Conservation (phyloP, 2,329 filamentous ascomycete genomes). For the Alternaria solani region DNA sequence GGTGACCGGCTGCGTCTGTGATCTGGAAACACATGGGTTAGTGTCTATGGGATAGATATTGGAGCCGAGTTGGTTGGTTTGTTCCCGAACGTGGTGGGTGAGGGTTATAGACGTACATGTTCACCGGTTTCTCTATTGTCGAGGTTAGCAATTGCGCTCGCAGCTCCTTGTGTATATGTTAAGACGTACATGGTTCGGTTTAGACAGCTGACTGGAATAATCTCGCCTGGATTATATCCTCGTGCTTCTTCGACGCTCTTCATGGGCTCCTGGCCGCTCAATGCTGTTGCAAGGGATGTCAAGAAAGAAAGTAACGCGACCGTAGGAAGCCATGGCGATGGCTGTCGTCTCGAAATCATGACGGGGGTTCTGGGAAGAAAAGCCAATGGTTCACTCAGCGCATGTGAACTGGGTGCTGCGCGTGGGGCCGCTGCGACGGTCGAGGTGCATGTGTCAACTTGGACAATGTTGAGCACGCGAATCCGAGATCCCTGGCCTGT, state of each 20-base stretch:
- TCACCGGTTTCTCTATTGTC: slow-evolving; percentile 81
- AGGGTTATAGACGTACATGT: slow-evolving; percentile 61
- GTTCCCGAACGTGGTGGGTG: not conserved
- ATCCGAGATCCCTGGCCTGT: slow-evolving; percentile 14
- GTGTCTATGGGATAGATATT: not conserved
- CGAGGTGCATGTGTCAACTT: slow-evolving; percentile 16
- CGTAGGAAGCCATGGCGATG: slow-evolving; percentile 28
- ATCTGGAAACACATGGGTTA: slow-evolving; percentile 55
- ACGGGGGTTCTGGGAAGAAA: not conserved
- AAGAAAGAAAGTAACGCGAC: slow-evolving; percentile 43
- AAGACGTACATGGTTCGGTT: slow-evolving; percentile 59
- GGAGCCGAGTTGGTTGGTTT: not conserved
- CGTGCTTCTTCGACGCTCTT: slow-evolving; percentile 43
- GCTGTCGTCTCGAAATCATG: slow-evolving; percentile 1
- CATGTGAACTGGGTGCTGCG: not conserved
- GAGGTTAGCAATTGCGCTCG: slow-evolving; percentile 14
- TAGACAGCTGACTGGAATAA: slow-evolving; percentile 61
- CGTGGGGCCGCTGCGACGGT: slow-evolving; percentile 5
- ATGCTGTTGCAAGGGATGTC: slow-evolving; percentile 48
- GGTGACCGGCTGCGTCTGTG: slow-evolving; percentile 78
- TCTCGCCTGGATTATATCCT: slow-evolving; percentile 59
- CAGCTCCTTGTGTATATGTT: not conserved
- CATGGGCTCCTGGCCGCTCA: slow-evolving; percentile 54
- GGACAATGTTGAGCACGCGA: slow-evolving; percentile 11
- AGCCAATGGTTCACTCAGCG: not conserved